Evolutionary conservation across 2,329 filamentous ascomycete species (phyloP).

Genomic region (Madurella mycetomatis): DNA sequence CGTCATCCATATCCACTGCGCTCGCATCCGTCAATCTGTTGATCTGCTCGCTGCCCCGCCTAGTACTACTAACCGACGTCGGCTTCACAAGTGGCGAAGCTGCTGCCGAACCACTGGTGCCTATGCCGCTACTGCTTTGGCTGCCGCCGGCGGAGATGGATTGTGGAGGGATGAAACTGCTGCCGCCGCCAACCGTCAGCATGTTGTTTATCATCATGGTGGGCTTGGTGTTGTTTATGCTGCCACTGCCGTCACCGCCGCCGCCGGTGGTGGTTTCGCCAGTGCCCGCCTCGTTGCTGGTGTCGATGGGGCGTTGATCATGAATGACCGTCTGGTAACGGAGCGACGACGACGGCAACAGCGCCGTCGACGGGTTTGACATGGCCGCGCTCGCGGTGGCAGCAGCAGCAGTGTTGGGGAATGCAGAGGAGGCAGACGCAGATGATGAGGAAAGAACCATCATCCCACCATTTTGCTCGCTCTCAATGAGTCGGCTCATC

Average conservation of each 20-base stretch:
- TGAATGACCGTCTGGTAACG: background rate
- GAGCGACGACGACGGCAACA: background rate
- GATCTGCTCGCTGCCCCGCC: slow-evolving; percentile 30
- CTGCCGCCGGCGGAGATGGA: background rate
- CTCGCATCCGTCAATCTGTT: slow-evolving; percentile 33
- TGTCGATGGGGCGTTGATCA: slow-evolving; percentile 3
- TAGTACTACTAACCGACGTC: slow-evolving; percentile 12
- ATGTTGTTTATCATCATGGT: slow-evolving; percentile 15
- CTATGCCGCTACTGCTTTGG: no score
- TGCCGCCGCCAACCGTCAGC: slow-evolving; percentile 22
- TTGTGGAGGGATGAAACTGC: slow-evolving; percentile 9
- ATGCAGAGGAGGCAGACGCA: background rate
- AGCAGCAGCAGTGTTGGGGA: background rate
- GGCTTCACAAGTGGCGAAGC: no score
- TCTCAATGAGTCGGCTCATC: slow-evolving; percentile 47
- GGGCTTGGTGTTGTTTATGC: background rate
- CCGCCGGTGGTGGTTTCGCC: background rate
- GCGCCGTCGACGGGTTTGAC: background rate
- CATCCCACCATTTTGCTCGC: slow-evolving; percentile 33
- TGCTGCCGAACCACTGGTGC: no score
- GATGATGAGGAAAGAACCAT: no score
- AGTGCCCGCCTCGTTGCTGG: slow-evolving; percentile 1
- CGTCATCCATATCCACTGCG: slow-evolving; percentile 53
- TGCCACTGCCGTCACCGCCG: background rate
- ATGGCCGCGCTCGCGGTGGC: background rate